These are phyloP conservation scores for Colletotrichum musicola DNA, from an alignment of 2,329 filamentous ascomycete genomes.

Conservation along the genomic window DNA sequence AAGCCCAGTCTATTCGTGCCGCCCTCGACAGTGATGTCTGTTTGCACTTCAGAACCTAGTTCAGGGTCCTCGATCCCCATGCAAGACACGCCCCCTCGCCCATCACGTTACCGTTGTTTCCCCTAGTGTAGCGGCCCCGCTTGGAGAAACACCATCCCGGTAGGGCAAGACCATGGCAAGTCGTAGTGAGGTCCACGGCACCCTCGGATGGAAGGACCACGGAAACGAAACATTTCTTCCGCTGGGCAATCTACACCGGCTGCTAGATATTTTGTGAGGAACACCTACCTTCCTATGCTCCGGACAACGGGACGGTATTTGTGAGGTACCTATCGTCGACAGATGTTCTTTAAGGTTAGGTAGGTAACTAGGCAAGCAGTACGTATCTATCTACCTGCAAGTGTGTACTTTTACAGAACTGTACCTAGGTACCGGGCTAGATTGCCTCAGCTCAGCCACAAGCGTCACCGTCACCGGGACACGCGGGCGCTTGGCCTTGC, in stretches of 20 bases:
- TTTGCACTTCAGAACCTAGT: background rate
- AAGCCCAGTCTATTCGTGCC: no score
- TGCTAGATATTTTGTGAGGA: no score
- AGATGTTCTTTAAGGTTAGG: no score
- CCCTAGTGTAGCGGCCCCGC: slow-evolving; percentile 22
- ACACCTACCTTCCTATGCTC: no score
- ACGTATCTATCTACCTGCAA: no score
- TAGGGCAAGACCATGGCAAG: slow-evolving; percentile 18
- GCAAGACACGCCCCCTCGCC: slow-evolving; percentile 15
- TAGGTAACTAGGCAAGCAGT: no score
- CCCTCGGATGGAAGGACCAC: background rate
- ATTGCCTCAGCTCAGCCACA: slow-evolving; percentile 33
- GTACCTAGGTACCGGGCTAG: background rate
- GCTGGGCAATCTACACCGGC: no score
- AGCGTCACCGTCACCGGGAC: slow-evolving; percentile 23
- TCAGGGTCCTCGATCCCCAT: slow-evolving; percentile 20
- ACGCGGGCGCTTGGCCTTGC: slow-evolving; percentile 15
- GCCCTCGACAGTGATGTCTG: no score
- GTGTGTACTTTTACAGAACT: no score
- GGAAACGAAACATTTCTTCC: slow-evolving; percentile 34
- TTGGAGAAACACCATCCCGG: slow-evolving; percentile 15
- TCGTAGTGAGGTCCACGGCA: background rate
- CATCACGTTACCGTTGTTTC: slow-evolving; percentile 19
- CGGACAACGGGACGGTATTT: no score
- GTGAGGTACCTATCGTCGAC: no score